A percentile compares a stretch with the other conserved stretches of the same genome.
Evolutionary conservation across 768 basidiomycete species (phyloP).

Genomic region (Asterophora parasitica): DNA sequence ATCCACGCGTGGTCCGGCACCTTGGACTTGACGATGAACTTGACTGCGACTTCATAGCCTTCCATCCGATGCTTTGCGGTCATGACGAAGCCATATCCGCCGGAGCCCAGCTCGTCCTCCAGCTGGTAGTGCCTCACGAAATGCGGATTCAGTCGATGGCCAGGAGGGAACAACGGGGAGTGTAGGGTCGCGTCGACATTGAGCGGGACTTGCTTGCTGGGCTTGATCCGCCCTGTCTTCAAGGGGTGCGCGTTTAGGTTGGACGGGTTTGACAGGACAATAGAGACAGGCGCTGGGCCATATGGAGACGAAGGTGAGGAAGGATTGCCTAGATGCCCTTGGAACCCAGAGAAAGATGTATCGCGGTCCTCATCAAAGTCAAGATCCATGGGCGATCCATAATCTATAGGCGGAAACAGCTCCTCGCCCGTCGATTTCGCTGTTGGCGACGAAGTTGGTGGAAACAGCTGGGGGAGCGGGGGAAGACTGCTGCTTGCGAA

Average conservation of each 20-base stretch:
- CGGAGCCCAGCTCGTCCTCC: slow-evolving; percentile 78
- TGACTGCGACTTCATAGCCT: slow-evolving; percentile 79
- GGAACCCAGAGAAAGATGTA: slow-evolving; percentile 10
- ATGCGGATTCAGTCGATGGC: slow-evolving; percentile 53
- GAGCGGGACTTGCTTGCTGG: slow-evolving; percentile 15
- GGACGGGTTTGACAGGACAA: slow-evolving; percentile 7
- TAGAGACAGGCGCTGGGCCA: slow-evolving; percentile 3
- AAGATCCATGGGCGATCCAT: slow-evolving; percentile 10
- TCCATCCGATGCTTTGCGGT: slow-evolving; percentile 62
- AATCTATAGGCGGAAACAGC: slow-evolving; percentile 10
- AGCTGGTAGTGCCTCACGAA: slow-evolving; percentile 61
- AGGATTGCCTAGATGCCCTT: slow-evolving; percentile 4
- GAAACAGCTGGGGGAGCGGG: slow-evolving; percentile 8
- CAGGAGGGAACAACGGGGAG: slow-evolving; percentile 48
- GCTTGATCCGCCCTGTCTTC: slow-evolving; percentile 4
- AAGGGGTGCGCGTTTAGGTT: slow-evolving; percentile 9
- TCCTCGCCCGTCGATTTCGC: slow-evolving; percentile 5
- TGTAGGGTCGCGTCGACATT: slow-evolving; percentile 30
- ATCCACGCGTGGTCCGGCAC: slow-evolving; percentile 57
- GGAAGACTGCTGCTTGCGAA: slow-evolving; percentile 4
- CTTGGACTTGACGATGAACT: slow-evolving; percentile 87
- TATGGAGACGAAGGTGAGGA: neutral
- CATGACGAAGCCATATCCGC: slow-evolving; percentile 95
- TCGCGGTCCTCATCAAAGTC: slow-evolving; percentile 1
- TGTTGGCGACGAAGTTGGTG: slow-evolving; percentile 1